phyloP scores from a whole-genome alignment of 2,329 filamentous ascomycete species.

The Davidsoniella eucalypti region DNA sequence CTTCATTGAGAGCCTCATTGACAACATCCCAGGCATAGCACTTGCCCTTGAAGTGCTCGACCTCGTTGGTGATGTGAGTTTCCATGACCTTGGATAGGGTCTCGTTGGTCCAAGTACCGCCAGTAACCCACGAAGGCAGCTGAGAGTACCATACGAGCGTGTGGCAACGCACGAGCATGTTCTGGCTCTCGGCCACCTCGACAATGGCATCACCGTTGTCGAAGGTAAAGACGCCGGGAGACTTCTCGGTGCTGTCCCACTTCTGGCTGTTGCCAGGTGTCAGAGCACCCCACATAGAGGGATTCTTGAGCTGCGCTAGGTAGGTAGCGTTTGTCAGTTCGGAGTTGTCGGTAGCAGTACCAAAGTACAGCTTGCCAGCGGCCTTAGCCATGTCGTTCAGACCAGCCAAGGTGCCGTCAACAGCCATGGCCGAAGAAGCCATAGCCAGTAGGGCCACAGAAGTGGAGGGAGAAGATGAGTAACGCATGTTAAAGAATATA shows the following conservation, averaged over 20 bases:
- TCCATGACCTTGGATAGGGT: constrained; percentile 35
- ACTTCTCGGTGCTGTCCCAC: constrained; percentile 45
- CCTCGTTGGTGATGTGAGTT: constrained; percentile 43
- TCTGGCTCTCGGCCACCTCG: constrained; percentile 25
- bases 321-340: constrained; percentile 30
- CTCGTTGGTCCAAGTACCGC: constrained; percentile 34
- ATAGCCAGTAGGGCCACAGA: constrained; percentile 13
- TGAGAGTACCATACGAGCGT: constrained; percentile 33
- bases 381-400: constrained; percentile 33
- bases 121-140: constrained; percentile 20
- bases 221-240: constrained; percentile 42
- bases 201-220: constrained; percentile 37
- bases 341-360: constrained; percentile 40
- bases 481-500: constrained; percentile 15
- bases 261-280: constrained; percentile 44
- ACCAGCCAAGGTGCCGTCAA: constrained; percentile 18
- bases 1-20: constrained; percentile 45
- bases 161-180: constrained; percentile 41
- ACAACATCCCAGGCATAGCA: constrained; percentile 51
- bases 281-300: constrained; percentile 42
- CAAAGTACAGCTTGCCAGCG: constrained; percentile 42
- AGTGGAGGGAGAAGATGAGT: constrained; percentile 12
- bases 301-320: constrained; percentile 33
- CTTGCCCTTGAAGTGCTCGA: constrained; percentile 39
- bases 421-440: constrained; percentile 17